Evolutionary conservation across 78 protist species (phyloP).

Genomic region (Pigoraptor vietnamica): DNA sequence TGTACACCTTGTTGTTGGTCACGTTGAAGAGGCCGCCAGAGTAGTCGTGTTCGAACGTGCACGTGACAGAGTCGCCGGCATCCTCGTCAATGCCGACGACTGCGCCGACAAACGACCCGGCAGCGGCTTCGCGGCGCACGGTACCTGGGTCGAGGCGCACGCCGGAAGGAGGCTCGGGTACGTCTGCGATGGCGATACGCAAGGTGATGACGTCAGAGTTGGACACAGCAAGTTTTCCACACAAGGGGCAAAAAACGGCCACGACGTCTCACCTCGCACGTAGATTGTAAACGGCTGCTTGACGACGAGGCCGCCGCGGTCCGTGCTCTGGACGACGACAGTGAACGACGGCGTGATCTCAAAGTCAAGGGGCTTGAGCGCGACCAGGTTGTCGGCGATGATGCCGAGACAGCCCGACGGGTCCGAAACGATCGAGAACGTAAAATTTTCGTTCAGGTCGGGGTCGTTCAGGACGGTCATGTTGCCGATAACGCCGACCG

Average conservation of each 20-base stretch:
- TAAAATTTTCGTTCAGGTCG: neutral
- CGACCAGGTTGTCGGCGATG: neutral
- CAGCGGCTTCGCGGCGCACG: neutral
- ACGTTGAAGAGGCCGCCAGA: neutral
- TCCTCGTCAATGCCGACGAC: neutral
- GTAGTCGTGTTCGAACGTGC: neutral
- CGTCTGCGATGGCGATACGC: too few species aligned
- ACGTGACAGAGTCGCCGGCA: neutral
- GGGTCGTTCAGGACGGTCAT: neutral
- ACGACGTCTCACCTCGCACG: neutral
- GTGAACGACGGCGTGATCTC: neutral
- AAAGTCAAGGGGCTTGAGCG: neutral
- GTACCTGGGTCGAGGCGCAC: neutral
- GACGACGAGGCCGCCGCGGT: neutral
- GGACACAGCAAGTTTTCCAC: neutral
- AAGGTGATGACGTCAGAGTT: too few species aligned
- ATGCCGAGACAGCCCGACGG: neutral
- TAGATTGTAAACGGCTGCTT: neutral
- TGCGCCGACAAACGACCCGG: neutral
- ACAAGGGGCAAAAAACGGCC: neutral
- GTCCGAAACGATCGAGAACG: neutral
- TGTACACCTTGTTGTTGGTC: neutral
- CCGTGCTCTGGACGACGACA: neutral
- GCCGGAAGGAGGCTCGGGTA: neutral
- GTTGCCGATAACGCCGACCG: neutral